Conservation (phyloP, 1,284 basidiomycete genomes). For the Omphalotus olearius region DNA sequence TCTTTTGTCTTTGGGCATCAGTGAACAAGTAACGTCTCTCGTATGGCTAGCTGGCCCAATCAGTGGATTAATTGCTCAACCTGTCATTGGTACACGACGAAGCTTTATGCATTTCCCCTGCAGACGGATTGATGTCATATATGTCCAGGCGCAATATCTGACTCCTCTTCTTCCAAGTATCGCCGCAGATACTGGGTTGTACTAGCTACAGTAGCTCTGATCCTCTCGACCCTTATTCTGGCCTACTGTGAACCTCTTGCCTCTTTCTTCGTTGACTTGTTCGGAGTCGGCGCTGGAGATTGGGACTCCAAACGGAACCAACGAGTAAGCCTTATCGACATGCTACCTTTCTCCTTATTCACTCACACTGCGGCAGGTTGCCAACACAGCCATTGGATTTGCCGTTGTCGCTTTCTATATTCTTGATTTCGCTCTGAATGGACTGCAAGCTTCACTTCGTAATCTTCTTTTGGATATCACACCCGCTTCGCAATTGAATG, state of each 20-base stretch:
- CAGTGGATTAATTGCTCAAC: constrained; percentile 91
- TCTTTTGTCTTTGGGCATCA: constrained; percentile 82
- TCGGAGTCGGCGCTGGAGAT: constrained; percentile 77
- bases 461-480: constrained; percentile 91
- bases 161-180: constrained; percentile 86
- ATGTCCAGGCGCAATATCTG: constrained; percentile 80
- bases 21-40: constrained; percentile 86
- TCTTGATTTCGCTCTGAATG: constrained; percentile 94
- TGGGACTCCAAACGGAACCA: constrained; percentile 81
- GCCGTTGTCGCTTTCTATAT: constrained; percentile 92
- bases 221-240: constrained; percentile 68
- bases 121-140: constrained; percentile 19
- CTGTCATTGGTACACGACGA: constrained; percentile 73
- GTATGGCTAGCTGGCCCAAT: constrained; percentile 98
- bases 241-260: constrained; percentile 85
- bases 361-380: constrained; percentile 40
- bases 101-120: constrained; percentile 15
- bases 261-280: constrained; percentile 70
- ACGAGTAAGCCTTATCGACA: constrained; percentile 39
- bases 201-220: constrained; percentile 72
- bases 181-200: constrained; percentile 89
- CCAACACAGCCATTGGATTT: constrained; percentile 73
- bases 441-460: constrained; percentile 87
- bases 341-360: neutral
- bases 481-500: constrained; percentile 82